phyloP scores from a whole-genome alignment of 2,329 filamentous ascomycete species.

The Fusarium sambucinum region DNA sequence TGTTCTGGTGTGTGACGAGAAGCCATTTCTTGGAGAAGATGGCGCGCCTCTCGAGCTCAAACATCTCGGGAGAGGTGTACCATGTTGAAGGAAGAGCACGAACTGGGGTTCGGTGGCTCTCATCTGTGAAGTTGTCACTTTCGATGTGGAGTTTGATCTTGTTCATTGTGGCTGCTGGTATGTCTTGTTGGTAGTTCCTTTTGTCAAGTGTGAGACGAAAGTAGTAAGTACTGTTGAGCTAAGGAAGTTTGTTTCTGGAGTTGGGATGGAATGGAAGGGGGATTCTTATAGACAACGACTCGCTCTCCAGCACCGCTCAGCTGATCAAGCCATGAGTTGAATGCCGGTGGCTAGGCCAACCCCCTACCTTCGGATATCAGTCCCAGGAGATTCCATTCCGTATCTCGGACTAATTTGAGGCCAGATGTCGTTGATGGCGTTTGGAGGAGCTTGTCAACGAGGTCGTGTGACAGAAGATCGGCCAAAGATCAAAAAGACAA shows the following conservation, averaged over 20 bases:
- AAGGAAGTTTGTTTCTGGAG: background rate
- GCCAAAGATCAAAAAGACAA: background rate
- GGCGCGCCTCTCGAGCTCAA: conserved; percentile 66
- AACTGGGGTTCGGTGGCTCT: conserved; percentile 19
- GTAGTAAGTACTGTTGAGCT: background rate
- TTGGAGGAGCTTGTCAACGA: background rate
- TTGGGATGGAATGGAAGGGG: background rate
- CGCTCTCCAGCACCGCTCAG: background rate
- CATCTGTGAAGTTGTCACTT: conserved; percentile 30
- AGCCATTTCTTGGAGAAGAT: conserved; percentile 69
- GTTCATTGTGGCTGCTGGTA: conserved; percentile 2
- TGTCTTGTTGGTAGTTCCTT: background rate
- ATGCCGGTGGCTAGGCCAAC: background rate
- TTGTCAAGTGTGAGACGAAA: background rate
- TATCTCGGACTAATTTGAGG: background rate
- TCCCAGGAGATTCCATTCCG: background rate
- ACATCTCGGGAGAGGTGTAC: conserved; percentile 65
- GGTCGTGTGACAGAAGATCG: conserved; percentile 16
- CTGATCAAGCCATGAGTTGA: background rate
- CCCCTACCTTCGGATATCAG: background rate
- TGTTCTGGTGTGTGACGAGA: conserved; percentile 64
- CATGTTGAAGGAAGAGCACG: conserved; percentile 62
- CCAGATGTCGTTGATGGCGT: conserved; percentile 9
- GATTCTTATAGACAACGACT: conserved; percentile 2
- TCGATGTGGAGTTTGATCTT: conserved; percentile 26